Conservation (phyloP, 768 basidiomycete species). For the Royoungia palumana region DNA sequence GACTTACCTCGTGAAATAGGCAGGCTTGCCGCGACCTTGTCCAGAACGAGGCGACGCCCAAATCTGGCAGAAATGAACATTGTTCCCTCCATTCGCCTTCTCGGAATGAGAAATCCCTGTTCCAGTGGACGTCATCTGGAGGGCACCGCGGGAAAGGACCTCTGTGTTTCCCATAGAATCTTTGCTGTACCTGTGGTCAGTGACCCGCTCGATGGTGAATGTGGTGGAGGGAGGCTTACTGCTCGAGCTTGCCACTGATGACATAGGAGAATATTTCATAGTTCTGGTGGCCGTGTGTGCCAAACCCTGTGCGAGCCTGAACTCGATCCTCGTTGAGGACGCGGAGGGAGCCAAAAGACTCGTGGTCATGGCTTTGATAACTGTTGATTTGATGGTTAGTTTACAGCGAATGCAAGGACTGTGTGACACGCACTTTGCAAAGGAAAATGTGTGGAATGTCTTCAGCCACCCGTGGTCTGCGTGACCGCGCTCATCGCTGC, state of each 20-base stretch:
- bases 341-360: conserved; percentile 69
- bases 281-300: conserved; percentile 76
- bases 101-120: conserved; percentile 88
- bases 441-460: conserved; percentile 83
- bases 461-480: conserved; percentile 87
- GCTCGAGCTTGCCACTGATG: conserved; percentile 73
- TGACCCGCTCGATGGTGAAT: background rate
- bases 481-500: conserved; percentile 62
- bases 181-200: conserved; percentile 44
- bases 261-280: conserved; percentile 94
- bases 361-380: conserved; percentile 58
- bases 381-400: conserved; percentile 24
- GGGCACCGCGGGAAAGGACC: conserved; percentile 80
- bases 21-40: conserved; percentile 42
- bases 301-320: conserved; percentile 76
- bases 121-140: conserved; percentile 91
- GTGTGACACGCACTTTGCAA: conserved; percentile 50
- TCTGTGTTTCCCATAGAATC: conserved; percentile 93
- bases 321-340: conserved; percentile 96
- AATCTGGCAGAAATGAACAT: conserved; percentile 65
- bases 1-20: conserved; percentile 75
- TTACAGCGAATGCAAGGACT: conserved; percentile 17
- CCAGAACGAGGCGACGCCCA: conserved; percentile 52
- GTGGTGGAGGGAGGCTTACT: conserved; percentile 45
- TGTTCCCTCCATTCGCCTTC: conserved; percentile 46